Base-by-base conservation (phyloP, 2,329 filamentous ascomycete species). In the Diaporthe sp. region DNA sequence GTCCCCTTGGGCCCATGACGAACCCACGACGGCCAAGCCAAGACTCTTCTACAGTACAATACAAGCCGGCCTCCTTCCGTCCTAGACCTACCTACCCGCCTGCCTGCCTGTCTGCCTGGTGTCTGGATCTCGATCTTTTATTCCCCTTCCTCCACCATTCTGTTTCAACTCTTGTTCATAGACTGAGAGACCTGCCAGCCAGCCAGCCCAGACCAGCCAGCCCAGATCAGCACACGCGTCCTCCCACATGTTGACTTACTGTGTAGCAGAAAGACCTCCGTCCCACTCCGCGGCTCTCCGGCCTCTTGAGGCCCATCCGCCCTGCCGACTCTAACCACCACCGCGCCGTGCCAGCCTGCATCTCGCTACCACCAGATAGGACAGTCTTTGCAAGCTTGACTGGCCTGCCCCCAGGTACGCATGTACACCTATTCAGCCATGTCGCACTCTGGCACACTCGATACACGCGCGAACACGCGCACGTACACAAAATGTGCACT, bases 211-310 rank as follows among this genome's bases (percentile, higher is more conserved):
- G n/a, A n/a, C n/a, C n/a, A n/a, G n/a, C n/a, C n/a, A n/a, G n/a
- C n/a, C n/a, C 55, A 58, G 47, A 25, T 22, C 22, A 39, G 35
- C 32, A 59, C 55, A 59, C 55, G n/a, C 55, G 37, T 42, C 39
- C 37, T 44, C 58, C 19, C 19, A 50, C 10, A 30, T 17, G 4
- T 30, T 4, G 37, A 39, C 55, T 25, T 22, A 47, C 27, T 15
- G 6, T 19, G n/a, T 15, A 19, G 19, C 44, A 47, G 19, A 71
- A 15, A 42, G 39, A 30, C 27, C 55, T 50, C 56, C 69, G 69
- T 71, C 32, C 69, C 69, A 63, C 69, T 51, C 69, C 69, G 56
- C 69, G 55, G 55, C 55, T 25, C 50, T 63, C 56, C 69, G 69
- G 44, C 56, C 56, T 53, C 30, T 44, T 25, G 35, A 39, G 44